A percentile compares a stretch with the other conserved stretches of the same genome.
phyloP scores from a whole-genome alignment of 768 basidiomycete genomes.

The Boletus sp. region DNA sequence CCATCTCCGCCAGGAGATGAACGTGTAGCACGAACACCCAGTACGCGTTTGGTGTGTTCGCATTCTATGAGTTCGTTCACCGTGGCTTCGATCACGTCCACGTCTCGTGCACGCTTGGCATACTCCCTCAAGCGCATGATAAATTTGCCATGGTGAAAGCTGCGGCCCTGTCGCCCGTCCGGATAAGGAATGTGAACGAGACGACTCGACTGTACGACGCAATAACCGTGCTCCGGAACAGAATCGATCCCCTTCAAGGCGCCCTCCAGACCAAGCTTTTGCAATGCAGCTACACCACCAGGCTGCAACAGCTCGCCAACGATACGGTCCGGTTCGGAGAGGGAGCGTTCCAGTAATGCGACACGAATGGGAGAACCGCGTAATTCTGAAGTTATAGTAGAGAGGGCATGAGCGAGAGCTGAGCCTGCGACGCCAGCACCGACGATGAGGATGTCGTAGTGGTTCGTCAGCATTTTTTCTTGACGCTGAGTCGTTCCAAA shows the following conservation, averaged over 20 bases:
- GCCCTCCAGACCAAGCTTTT: conserved; percentile 69
- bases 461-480: conserved; percentile 10
- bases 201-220: conserved; percentile 58
- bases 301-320: conserved; percentile 97
- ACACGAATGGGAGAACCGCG: conserved; percentile 64
- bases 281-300: conserved; percentile 75
- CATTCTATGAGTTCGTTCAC: conserved; percentile 72
- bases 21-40: conserved; percentile 64
- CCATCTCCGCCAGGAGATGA: conserved; percentile 31
- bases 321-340: conserved; percentile 92
- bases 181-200: conserved; percentile 91
- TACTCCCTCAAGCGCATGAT: conserved; percentile 73
- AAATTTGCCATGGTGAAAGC: conserved; percentile 93
- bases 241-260: conserved; percentile 89
- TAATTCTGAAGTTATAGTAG: conserved; percentile 42
- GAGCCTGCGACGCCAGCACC: conserved; percentile 91
- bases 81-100: conserved; percentile 83
- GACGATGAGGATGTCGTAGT: conserved; percentile 82
- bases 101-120: conserved; percentile 55
- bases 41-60: conserved; percentile 45
- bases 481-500: not conserved
- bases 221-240: conserved; percentile 80
- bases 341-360: conserved; percentile 85
- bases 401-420: conserved; percentile 82
- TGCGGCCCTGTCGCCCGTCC: conserved; percentile 61